Base-by-base conservation (phyloP, 768 basidiomycete species). In the Cantharellus cinnabarinus region DNA sequence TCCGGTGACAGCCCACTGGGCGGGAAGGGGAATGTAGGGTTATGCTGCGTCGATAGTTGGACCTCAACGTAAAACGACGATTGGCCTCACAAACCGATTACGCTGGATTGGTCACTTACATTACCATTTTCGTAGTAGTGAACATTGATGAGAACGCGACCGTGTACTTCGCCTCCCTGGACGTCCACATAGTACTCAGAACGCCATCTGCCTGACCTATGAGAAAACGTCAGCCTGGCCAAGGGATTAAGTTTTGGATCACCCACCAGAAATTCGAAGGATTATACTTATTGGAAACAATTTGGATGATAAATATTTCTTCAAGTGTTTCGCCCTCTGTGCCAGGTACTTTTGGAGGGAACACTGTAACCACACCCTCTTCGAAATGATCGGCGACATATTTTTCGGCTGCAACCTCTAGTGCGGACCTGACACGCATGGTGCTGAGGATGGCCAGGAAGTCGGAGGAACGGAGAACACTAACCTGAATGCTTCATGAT, bases 41-140 rank as follows among this genome's bases (percentile, higher is more conserved):
- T 73, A 66, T 89, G 83, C 3, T 74, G 80, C 7, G 91, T 85
- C 37, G 81, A 75, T 40, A 99, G 77, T 77, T 98, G 95, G 40
- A 97, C 93, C 88, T 97, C 64, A 29, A 29, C 44, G 44, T 1
- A 48, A 48, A 48, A 48, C 10, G 44, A 48, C 44, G 44, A 7
- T 34, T 37, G 3, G 64, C 14, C 38, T 10, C 7, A 7, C 14
- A 37, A 54, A 10, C 44, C 44, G 29, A 1, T 29, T 10, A 48
- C 44, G 29, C 44, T 29, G 20, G 10, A 10, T 48, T 48, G 44
- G 10, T 10, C 10, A 10, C 81, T 56, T 59, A 93, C 89, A 68
- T 93, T 94, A 64, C 94, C 94, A 67, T 95, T 89, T 69, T 99
- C 95, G 66, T 93, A 98, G 67, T 98, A 98, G 69, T 99, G 95